phyloP scores from a whole-genome alignment of 352 stramenopile species.

The Hyphochytrium catenoides region DNA sequence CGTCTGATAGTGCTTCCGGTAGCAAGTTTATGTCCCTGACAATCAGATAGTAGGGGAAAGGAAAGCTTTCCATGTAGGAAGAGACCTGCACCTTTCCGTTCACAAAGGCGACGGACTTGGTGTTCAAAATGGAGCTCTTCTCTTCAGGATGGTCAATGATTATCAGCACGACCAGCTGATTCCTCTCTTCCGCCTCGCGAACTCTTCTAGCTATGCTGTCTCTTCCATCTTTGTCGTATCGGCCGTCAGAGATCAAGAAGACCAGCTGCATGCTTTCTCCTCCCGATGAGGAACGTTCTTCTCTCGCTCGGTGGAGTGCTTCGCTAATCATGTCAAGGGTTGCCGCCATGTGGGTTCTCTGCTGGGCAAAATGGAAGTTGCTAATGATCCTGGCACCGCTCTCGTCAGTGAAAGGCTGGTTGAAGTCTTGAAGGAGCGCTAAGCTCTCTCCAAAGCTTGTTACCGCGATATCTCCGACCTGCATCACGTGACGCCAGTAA shows the following conservation, averaged over 20 bases:
- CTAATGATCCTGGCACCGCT: slow-evolving; percentile 71
- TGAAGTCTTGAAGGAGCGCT: slow-evolving; percentile 86
- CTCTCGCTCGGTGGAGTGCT: slow-evolving; percentile 58
- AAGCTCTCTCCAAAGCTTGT: slow-evolving; percentile 87
- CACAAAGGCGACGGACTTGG: slow-evolving; percentile 88
- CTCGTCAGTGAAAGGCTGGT: slow-evolving; percentile 89
- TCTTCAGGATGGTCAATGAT: slow-evolving; percentile 71
- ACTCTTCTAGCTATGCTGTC: slow-evolving; percentile 81
- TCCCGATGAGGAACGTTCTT: slow-evolving; percentile 12
- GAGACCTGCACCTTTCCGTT: slow-evolving; percentile 88
- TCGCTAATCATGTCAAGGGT: slow-evolving; percentile 77
- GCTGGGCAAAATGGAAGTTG: slow-evolving; percentile 90
- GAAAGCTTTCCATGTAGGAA: slow-evolving; percentile 98
- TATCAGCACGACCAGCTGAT: slow-evolving; percentile 94
- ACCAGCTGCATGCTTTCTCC: slow-evolving; percentile 86
- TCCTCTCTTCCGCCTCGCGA: slow-evolving; percentile 85
- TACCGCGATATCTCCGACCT: slow-evolving; percentile 19
- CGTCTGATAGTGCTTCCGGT: slow-evolving; percentile 96
- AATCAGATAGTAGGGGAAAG: slow-evolving; percentile 99
- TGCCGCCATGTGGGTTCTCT: slow-evolving; percentile 85
- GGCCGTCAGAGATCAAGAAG: slow-evolving; percentile 95
- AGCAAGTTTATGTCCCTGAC: slow-evolving; percentile 81
- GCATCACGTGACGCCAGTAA: background rate
- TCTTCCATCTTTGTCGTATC: slow-evolving; percentile 89
- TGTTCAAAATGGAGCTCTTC: slow-evolving; percentile 88